Evolutionary conservation across 2,329 filamentous ascomycete species (phyloP).

Genomic region (Aciculosporium take): DNA sequence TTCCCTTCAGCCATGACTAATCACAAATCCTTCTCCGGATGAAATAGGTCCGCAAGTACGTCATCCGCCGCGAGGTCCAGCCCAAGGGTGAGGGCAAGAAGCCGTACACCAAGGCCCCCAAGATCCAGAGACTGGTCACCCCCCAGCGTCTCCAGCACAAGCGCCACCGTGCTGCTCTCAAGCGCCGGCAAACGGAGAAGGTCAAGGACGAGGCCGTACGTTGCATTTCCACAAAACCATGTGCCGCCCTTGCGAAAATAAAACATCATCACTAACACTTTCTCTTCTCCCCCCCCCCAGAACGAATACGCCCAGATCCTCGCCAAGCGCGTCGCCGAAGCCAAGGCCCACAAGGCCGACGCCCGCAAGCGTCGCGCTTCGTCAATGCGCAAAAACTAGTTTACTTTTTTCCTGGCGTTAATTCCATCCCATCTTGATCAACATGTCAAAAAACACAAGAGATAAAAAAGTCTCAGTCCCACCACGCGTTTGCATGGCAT

Average conservation of each 20-base stretch:
- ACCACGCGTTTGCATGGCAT: slow-evolving; percentile 20
- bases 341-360: slow-evolving; percentile 88
- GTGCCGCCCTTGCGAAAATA: neutral
- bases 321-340: slow-evolving; percentile 92
- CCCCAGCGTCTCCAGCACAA: slow-evolving; percentile 99
- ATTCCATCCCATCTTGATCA: slow-evolving; percentile 7
- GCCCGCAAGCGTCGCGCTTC: slow-evolving; percentile 92
- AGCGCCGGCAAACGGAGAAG: slow-evolving; percentile 93
- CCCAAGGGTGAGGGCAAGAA: slow-evolving; percentile 96
- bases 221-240: slow-evolving; percentile 20
- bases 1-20: slow-evolving; percentile 20
- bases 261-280: slow-evolving; percentile 10
- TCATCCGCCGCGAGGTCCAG: slow-evolving; percentile 96
- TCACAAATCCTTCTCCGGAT: slow-evolving; percentile 14
- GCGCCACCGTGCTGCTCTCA: slow-evolving; percentile 93
- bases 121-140: slow-evolving; percentile 98
- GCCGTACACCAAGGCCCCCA: slow-evolving; percentile 99
- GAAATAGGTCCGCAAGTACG: slow-evolving; percentile 89
- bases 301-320: slow-evolving; percentile 94
- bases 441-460: slow-evolving; percentile 15
- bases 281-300: slow-evolving; percentile 36
- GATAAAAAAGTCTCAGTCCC: slow-evolving; percentile 18
- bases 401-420: slow-evolving; percentile 22
- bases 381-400: slow-evolving; percentile 68
- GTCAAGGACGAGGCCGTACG: slow-evolving; percentile 97